phyloP scores from a whole-genome alignment of 176 grass and related monocot genomes.

The Neostapfia colusana region DNA sequence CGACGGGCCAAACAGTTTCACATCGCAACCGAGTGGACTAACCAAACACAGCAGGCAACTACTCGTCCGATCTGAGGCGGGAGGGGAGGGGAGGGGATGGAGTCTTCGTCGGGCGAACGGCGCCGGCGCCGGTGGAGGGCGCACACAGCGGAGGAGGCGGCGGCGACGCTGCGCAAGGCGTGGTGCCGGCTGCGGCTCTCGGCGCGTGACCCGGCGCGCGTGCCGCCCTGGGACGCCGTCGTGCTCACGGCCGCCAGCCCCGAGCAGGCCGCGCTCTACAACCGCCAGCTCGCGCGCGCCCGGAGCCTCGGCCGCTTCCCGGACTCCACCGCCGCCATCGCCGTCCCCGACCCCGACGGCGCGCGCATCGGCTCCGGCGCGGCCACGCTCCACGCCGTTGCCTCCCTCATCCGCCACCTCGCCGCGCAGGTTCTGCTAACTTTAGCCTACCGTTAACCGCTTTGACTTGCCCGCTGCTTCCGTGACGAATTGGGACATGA shows the following conservation, averaged over 20 bases:
- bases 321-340: constrained; percentile 59
- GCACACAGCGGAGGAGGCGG: constrained; percentile 57
- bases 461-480: background rate
- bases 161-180: constrained; percentile 70
- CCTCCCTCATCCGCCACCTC: constrained; percentile 58
- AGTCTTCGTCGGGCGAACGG: background rate
- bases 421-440: constrained; percentile 39
- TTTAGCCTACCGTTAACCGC: background rate
- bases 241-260: constrained; percentile 83
- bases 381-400: constrained; percentile 84
- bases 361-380: constrained; percentile 93
- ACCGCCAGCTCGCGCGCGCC: constrained; percentile 65
- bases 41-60: background rate
- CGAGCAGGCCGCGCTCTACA: constrained; percentile 80
- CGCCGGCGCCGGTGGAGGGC: constrained; percentile 18
- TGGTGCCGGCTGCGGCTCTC: constrained; percentile 81
- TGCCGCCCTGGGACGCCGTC: constrained; percentile 80
- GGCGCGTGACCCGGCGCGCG: constrained; percentile 67
- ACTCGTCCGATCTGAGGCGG: constrained; percentile 1
- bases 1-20: background rate
- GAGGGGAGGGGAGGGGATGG: constrained; percentile 26
- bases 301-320: constrained; percentile 65
- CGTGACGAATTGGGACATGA: constrained; percentile 29
- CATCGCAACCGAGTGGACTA: background rate
- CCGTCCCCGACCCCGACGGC: constrained; percentile 79